phyloP scores from a whole-genome alignment of 2,329 filamentous ascomycete species.

The Fusarium sp. region DNA sequence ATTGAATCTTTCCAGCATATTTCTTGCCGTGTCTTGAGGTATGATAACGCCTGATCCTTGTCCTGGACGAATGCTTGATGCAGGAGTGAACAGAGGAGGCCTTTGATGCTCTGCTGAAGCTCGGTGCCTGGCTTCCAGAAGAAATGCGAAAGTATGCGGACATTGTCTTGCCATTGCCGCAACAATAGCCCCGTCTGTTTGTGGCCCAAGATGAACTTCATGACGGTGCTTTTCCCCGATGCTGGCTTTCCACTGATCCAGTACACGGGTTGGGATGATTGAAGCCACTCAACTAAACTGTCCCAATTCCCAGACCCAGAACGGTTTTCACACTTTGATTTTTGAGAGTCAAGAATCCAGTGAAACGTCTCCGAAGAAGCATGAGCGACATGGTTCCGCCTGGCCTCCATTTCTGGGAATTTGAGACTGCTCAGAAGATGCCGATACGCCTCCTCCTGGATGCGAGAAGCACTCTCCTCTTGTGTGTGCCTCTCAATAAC shows the following conservation, averaged over 20 bases:
- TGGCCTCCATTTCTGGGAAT: background rate
- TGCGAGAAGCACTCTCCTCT: background rate
- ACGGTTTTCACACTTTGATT: background rate
- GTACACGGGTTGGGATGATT: background rate
- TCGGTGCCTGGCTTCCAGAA: background rate
- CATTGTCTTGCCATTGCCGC: background rate
- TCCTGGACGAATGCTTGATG: background rate
- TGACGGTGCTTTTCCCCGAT: background rate
- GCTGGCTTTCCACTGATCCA: background rate
- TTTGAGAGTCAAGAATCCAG: background rate
- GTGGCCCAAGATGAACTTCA: background rate
- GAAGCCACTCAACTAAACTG: background rate
- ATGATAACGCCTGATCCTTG: background rate
- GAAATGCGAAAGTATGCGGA: background rate
- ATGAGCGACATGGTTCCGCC: background rate
- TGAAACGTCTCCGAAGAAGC: background rate
- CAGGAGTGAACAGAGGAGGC: background rate
- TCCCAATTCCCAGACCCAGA: background rate
- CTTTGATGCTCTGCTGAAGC: background rate
- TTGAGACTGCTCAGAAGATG: background rate
- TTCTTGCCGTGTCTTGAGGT: background rate
- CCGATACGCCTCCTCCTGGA: background rate
- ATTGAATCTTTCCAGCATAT: background rate
- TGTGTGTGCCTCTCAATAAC: background rate
- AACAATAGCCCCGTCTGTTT: background rate